Percentiles rank a stretch among this genome's conserved stretches.
phyloP scores from a whole-genome alignment of 345 rosid species.

The Gossypium stocksii region DNA sequence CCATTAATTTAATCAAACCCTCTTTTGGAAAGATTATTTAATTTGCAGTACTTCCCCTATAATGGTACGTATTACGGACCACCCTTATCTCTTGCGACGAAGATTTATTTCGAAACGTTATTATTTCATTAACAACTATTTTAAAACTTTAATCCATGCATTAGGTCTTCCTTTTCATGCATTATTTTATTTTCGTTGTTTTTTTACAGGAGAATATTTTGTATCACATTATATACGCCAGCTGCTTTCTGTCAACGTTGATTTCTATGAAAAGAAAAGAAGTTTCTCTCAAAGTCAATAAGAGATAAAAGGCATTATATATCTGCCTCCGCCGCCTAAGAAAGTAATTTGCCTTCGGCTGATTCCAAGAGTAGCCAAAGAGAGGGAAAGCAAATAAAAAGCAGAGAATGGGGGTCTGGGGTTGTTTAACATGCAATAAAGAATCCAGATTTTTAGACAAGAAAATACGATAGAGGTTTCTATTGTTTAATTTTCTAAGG shows the following conservation, averaged over 20 bases:
- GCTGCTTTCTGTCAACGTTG: not conserved
- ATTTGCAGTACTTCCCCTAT: too few relatives aligned
- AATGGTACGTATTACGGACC: too few relatives aligned
- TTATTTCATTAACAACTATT: not conserved
- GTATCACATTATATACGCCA: not conserved
- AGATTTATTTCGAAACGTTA: too few relatives aligned
- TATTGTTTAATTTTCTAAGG: not conserved
- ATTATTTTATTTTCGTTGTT: not conserved
- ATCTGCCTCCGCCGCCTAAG: constrained; percentile 6
- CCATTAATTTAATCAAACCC: too few relatives aligned
- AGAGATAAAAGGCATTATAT: not conserved
- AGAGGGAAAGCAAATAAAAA: not conserved
- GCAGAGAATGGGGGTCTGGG: not conserved
- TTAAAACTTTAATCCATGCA: not conserved
- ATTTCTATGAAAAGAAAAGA: not conserved
- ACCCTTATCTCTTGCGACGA: too few relatives aligned
- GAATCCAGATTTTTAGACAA: constrained; percentile 9
- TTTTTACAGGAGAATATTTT: not conserved
- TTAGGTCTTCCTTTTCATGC: not conserved
- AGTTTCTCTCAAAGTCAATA: not conserved
- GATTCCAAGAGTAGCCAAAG: constrained; percentile 27
- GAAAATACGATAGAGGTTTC: constrained; percentile 4
- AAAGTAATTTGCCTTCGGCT: constrained; percentile 27
- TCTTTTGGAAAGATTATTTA: too few relatives aligned
- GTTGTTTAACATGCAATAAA: constrained; percentile 20